Base-by-base conservation (phyloP, 495 filamentous ascomycete genomes). In the Penicillium cinerascens region DNA sequence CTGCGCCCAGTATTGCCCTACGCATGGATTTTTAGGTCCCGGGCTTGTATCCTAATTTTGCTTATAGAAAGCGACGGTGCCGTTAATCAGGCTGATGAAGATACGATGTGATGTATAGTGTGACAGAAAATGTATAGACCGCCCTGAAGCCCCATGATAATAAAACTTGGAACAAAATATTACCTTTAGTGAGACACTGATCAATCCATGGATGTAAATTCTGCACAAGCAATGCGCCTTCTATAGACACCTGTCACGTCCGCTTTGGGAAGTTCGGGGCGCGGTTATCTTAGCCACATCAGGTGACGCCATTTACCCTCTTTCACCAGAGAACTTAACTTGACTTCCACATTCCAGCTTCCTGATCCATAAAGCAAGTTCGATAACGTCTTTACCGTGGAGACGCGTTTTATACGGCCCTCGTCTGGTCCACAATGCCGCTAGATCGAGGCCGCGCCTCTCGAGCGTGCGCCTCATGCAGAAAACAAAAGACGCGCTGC, bases 1-100 rank as follows among this genome's bases (percentile, higher is more conserved):
- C 61, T 41, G 78, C 85, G 69, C 95, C 93, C 13, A 95, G 73
- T 53, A 99, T 99, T 79, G 90, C 90, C 45, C 64, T 99, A 68
- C 89, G 92, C 77, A 91, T 97, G 87, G 80, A 96, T 64, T 97
- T 98, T 80, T 78, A 65, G 42, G 39, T 17, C 9, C 4, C 6
- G 29, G 9, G 10, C 29, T 33, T 33, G 29, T 44, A 42, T 17
- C 20, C 51, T 33, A 10, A 11, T 51, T 43, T 41, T 1, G 9
- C 10, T 3, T 33, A 33, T 15, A 33, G 29, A 33, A 33, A 33
- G 13, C 29, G 11, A 33, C 29, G 13, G 29, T 33, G 29, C 29
- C 29, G 13, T 33, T 15, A 13, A 33, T 13, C 11, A 4, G 29
- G 29, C 29, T 11, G 29, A 33, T 33, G 29, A 33, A 33, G 47